Evolutionary conservation across 345 rosid species (phyloP).

Genomic region (Salix brachista): DNA sequence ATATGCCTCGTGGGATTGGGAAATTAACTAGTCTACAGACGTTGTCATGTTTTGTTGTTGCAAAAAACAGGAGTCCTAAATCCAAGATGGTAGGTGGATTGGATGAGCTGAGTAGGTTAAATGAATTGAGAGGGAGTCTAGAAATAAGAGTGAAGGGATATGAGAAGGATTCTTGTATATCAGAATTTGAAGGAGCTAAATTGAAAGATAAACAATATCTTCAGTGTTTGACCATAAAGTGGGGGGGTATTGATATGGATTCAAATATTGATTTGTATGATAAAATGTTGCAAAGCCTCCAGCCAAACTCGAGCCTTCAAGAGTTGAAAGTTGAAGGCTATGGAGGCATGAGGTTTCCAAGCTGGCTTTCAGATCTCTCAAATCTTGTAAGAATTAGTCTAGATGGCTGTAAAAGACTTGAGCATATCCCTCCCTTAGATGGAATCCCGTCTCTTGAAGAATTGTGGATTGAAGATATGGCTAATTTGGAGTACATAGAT

Average conservation of each 20-base stretch:
- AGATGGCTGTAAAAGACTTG: not conserved
- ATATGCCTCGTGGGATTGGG: not conserved
- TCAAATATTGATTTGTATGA: not conserved
- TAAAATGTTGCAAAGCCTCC: not conserved
- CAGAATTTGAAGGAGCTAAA: not conserved
- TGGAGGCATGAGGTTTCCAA: conserved; percentile 4
- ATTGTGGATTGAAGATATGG: not conserved
- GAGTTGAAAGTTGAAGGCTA: not conserved
- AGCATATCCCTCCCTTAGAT: not conserved
- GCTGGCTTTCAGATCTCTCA: conserved; percentile 11
- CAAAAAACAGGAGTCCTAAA: not conserved
- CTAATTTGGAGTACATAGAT: not conserved
- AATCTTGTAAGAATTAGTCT: not conserved
- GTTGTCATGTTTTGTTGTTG: conserved; percentile 2
- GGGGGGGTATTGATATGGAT: not conserved
- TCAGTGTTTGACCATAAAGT: not conserved
- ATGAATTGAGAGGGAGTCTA: not conserved
- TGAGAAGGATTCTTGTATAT: too few species aligned
- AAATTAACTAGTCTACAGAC: not conserved
- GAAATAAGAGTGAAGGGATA: not conserved
- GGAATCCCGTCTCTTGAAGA: not conserved
- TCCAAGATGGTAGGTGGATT: not conserved
- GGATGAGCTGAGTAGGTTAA: not conserved
- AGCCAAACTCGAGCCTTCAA: not conserved
- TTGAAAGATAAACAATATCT: not conserved